Conservation (phyloP, 495 filamentous ascomycete genomes). For the Neurospora tetraspora region DNA sequence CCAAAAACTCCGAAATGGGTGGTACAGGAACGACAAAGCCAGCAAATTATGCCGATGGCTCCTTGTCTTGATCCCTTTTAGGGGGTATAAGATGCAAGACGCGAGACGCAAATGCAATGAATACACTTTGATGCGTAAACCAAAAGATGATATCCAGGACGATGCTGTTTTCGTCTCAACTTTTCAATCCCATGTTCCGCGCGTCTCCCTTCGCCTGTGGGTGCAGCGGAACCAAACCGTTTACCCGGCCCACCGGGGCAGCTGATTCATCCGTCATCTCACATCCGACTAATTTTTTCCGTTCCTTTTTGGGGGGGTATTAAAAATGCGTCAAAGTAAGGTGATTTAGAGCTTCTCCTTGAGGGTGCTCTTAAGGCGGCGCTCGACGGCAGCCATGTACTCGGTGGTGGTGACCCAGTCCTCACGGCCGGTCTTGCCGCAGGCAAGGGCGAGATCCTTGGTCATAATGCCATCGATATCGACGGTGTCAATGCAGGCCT, state of each 20-base stretch:
- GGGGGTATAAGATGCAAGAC: not conserved
- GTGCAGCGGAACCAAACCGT: not conserved
- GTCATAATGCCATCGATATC: conserved; percentile 95
- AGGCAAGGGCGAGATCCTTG: conserved; percentile 89
- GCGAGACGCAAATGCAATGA: not conserved
- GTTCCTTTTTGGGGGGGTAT: not conserved
- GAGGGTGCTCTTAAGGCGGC: conserved; percentile 56
- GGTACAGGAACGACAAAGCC: not conserved
- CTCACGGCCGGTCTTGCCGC: conserved; percentile 70
- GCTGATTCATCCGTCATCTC: not conserved
- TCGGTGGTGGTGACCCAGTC: conserved; percentile 83
- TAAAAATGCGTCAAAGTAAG: not conserved
- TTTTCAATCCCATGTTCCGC: not conserved
- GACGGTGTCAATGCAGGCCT: conserved; percentile 90
- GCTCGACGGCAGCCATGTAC: conserved; percentile 85
- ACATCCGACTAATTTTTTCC: not conserved
- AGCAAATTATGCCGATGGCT: not conserved
- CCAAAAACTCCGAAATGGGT: not conserved
- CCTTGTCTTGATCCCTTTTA: not conserved
- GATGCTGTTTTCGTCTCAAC: not conserved
- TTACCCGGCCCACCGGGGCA: not conserved
- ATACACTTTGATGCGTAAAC: not conserved
- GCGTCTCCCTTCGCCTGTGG: not conserved
- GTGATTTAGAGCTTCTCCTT: conserved; percentile 41
- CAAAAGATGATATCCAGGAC: not conserved